Conservation (phyloP, 1,284 basidiomycete genomes). For the Trichosporon ovoides region DNA sequence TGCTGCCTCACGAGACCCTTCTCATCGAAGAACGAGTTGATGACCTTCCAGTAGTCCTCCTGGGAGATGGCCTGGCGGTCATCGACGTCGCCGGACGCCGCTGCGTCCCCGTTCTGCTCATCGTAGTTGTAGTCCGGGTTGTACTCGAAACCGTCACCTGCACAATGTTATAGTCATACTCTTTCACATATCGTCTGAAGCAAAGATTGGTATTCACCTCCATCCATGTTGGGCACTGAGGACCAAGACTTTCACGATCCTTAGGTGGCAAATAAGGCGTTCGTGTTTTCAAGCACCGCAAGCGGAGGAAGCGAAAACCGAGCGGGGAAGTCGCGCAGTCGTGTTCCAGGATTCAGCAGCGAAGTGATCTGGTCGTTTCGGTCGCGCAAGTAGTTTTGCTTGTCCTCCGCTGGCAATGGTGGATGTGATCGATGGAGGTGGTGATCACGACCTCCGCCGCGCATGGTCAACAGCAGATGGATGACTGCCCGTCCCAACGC, state of each 20-base stretch:
- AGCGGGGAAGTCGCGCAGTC: neutral
- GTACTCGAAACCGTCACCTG: slow-evolving; percentile 32
- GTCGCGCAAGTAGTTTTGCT: slow-evolving; percentile 2
- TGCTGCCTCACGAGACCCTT: slow-evolving; percentile 98
- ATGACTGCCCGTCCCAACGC: neutral
- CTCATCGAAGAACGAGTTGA: slow-evolving; percentile 92
- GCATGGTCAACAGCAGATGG: neutral
- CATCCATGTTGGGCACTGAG: slow-evolving; percentile 32
- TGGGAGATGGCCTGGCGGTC: slow-evolving; percentile 66
- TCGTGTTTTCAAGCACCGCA: neutral
- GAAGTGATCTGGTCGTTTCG: neutral
- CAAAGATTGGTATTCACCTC: slow-evolving; percentile 40
- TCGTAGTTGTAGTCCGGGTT: slow-evolving; percentile 34
- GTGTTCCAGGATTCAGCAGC: neutral
- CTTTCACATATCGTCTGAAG: slow-evolving; percentile 5
- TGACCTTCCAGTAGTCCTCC: slow-evolving; percentile 93
- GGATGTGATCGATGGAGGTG: neutral
- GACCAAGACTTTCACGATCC: neutral
- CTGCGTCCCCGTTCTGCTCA: slow-evolving; percentile 10
- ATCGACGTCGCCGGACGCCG: slow-evolving; percentile 54
- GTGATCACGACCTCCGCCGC: neutral
- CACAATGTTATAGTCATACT: slow-evolving; percentile 25
- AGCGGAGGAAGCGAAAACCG: neutral
- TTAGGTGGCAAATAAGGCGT: neutral
- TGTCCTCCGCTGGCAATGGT: slow-evolving; percentile 2